Evolutionary conservation across 768 basidiomycete species (phyloP), one percentile per base, ranked within the genome.

Genomic region (Strobilomyces dryophilus): DNA sequence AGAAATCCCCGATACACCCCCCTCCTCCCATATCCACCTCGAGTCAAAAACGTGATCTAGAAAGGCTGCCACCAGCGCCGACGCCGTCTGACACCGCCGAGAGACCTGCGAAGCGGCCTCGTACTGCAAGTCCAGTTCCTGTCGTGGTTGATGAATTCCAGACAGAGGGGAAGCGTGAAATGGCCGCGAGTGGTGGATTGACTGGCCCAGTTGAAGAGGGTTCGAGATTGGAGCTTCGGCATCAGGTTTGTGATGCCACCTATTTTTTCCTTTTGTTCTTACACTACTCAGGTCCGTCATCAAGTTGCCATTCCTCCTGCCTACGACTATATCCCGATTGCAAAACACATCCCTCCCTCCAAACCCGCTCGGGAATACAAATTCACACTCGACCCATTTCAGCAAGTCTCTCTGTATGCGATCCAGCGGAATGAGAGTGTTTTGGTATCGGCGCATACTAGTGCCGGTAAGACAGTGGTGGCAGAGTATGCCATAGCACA

Each of bases 401-500:
- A 98, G 64, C 81, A 85, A 65, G 93, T 98, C 42, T 94, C 95
- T 2, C 84, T 98, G 8, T 81, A 90, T 57, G 94, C 93, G 36
- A 98, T 99, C 47, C 93, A 99, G 68, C 81, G 97, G 36, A 95
- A 97, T 67, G 97, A 99, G 74, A 93, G 90, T 63, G 95, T 98
- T 5, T 78, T 99, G 47, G 97, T 99, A 15, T 98, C 95, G 21
- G 97, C 97, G 0, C 97, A 99, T 75, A 99, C 97, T 6, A 95
- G 92, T 72, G 97, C 97, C 34, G 97, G 97, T 65, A 99, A 99
- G 74, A 99, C 97, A 2, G 97, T 98, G 57, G 97, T 99, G 55
- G 97, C 97, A 43, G 97, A 99, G 76, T 99, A 98, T 71, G 97
- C 97, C 43, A 98, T 99, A 66, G 97, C 97, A 0, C 92, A 93